phyloP scores from a whole-genome alignment of 345 rosid genomes.

The Eucalyptus sideroxylon region DNA sequence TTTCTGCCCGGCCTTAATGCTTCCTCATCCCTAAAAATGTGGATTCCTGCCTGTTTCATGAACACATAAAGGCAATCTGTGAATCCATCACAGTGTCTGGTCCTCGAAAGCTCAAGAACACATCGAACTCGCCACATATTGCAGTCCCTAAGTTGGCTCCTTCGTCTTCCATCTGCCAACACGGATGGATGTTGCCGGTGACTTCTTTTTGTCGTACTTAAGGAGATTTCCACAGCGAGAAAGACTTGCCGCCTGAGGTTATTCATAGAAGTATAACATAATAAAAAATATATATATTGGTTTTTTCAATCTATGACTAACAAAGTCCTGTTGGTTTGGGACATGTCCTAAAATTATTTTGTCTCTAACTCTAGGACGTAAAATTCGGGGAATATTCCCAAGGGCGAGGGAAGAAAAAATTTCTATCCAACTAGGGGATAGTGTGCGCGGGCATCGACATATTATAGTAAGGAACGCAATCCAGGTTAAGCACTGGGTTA shows the following conservation, averaged over 20 bases:
- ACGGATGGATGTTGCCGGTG: neutral
- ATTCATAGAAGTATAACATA: no score
- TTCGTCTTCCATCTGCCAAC: neutral
- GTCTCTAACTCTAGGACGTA: no score
- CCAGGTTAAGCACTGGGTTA: rapidly evolving
- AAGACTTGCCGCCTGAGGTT: rapidly evolving
- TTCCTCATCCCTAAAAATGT: neutral
- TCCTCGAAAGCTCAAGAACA: neutral
- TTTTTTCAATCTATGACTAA: neutral
- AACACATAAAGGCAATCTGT: neutral
- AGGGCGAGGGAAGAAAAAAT: no score
- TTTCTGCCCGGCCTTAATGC: rapidly evolving
- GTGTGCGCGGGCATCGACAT: rapidly evolving
- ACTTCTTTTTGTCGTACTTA: neutral
- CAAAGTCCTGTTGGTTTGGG: neutral
- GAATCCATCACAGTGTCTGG: neutral
- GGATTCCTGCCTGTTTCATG: neutral
- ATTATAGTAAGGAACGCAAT: no score
- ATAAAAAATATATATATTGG: no score
- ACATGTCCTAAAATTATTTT: no score
- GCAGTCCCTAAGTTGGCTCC: neutral
- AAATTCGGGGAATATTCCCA: no score
- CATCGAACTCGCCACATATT: neutral
- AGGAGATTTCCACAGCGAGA: neutral
- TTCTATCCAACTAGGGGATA: no score